Percentiles rank a stretch among this genome's conserved stretches.
phyloP scores from a whole-genome alignment of 768 basidiomycete species.

The Coprinopsis marcescibilis region DNA sequence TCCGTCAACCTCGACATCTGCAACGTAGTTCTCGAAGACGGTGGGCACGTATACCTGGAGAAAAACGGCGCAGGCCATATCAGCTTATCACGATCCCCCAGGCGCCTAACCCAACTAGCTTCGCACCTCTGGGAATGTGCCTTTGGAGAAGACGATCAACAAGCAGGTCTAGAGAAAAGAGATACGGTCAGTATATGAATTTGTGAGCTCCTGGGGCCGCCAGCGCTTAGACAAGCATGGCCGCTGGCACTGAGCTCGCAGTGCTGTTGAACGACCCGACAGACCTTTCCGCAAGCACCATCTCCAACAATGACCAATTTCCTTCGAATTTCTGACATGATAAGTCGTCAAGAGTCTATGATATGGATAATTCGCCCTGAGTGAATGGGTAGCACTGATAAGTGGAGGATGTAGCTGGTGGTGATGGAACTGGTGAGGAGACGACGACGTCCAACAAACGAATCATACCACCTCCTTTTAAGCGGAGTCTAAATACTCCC shows the following conservation, averaged over 20 bases:
- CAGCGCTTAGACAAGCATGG: too few species aligned
- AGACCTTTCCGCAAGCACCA: constrained; percentile 93
- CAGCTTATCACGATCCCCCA: not conserved
- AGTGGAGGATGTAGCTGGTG: constrained; percentile 1
- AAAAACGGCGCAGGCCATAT: not conserved
- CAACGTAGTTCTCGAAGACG: constrained; percentile 99
- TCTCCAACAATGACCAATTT: constrained; percentile 99
- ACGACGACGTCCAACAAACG: constrained; percentile 5
- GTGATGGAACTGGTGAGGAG: not conserved
- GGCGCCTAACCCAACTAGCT: too few species aligned
- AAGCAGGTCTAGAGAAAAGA: constrained; percentile 63
- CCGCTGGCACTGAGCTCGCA: not conserved
- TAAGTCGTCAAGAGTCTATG: too few species aligned
- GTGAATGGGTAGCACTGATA: not conserved
- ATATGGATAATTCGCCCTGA: too few species aligned
- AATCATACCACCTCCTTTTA: constrained; percentile 3
- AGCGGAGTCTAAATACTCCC: not conserved
- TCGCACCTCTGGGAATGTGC: constrained; percentile 89
- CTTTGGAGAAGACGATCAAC: constrained; percentile 95
- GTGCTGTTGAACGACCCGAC: constrained; percentile 2
- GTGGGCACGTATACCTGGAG: constrained; percentile 95
- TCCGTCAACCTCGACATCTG: constrained; percentile 97
- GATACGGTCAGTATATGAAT: constrained; percentile 13
- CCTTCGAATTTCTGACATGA: constrained; percentile 96
- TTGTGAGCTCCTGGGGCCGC: too few species aligned